These are phyloP conservation scores for Luffa aegyptiaca DNA, from an alignment of 306 rosid species.

Conservation along the genomic window DNA sequence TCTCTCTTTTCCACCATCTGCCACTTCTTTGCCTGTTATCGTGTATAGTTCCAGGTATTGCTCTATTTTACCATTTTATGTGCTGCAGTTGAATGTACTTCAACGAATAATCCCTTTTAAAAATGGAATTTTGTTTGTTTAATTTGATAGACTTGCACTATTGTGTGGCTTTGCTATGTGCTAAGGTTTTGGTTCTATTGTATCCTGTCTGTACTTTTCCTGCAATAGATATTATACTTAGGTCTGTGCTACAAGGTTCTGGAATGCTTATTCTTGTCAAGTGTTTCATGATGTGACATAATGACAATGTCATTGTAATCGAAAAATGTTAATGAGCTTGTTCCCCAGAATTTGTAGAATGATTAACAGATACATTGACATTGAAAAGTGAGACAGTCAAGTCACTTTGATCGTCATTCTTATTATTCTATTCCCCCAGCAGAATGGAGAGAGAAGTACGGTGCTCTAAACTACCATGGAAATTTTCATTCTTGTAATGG, in stretches of 20 bases:
- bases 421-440: background rate
- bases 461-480: background rate
- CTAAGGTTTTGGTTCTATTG: background rate
- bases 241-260: background rate
- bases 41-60: conserved; percentile 90
- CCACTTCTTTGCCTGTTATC: conserved; percentile 53
- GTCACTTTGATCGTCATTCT: background rate
- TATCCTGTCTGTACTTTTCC: background rate
- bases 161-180: background rate
- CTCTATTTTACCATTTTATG: background rate
- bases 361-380: background rate
- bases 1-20: conserved; percentile 70
- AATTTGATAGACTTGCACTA: background rate
- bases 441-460: background rate
- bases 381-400: background rate
- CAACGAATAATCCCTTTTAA: background rate
- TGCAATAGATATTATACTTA: background rate
- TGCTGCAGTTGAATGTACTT: background rate
- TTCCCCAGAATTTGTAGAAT: background rate
- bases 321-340: background rate
- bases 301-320: background rate
- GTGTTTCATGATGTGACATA: background rate
- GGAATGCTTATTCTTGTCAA: background rate
- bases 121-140: background rate
- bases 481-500: background rate